Conservation (phyloP, 768 basidiomycete species). For the Auricularia heimuer region DNA sequence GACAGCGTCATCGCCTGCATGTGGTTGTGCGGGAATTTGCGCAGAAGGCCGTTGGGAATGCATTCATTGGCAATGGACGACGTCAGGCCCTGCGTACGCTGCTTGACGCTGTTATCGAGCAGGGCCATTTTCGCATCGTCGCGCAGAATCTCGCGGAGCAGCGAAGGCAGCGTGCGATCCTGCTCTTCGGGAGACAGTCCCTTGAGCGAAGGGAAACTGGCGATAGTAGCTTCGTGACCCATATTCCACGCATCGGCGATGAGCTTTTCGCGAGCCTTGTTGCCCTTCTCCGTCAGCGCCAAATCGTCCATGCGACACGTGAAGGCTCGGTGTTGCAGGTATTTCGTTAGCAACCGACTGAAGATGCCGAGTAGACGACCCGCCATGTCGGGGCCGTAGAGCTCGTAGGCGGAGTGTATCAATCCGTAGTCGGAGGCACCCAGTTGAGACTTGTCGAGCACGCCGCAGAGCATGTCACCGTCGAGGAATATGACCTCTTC, state of each 20-base stretch:
- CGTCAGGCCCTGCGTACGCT: conserved; percentile 74
- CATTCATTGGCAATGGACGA: conserved; percentile 82
- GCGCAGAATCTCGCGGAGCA: conserved; percentile 85
- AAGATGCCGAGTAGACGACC: conserved; percentile 89
- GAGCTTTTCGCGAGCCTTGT: conserved; percentile 56
- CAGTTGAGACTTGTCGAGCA: conserved; percentile 95
- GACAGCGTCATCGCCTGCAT: conserved; percentile 99
- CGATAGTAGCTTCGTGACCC: conserved; percentile 82
- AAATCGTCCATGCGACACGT: conserved; percentile 99
- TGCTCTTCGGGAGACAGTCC: conserved; percentile 8
- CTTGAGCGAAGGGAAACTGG: conserved; percentile 75
- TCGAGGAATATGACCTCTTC: conserved; percentile 87
- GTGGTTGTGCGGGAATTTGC: conserved; percentile 95
- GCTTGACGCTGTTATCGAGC: conserved; percentile 86
- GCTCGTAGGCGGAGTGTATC: conserved; percentile 92
- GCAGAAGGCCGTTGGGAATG: conserved; percentile 77
- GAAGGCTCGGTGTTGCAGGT: conserved; percentile 92
- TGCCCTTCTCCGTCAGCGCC: conserved; percentile 74
- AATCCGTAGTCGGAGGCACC: conserved; percentile 94
- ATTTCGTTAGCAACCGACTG: conserved; percentile 92
- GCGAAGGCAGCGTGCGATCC: conserved; percentile 30
- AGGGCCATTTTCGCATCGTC: conserved; percentile 98
- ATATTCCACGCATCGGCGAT: conserved; percentile 56
- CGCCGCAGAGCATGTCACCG: conserved; percentile 86
- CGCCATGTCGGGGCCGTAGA: conserved; percentile 84